Evolutionary conservation across 2,329 filamentous ascomycete species (phyloP).

Genomic region (Exophiala sp.): DNA sequence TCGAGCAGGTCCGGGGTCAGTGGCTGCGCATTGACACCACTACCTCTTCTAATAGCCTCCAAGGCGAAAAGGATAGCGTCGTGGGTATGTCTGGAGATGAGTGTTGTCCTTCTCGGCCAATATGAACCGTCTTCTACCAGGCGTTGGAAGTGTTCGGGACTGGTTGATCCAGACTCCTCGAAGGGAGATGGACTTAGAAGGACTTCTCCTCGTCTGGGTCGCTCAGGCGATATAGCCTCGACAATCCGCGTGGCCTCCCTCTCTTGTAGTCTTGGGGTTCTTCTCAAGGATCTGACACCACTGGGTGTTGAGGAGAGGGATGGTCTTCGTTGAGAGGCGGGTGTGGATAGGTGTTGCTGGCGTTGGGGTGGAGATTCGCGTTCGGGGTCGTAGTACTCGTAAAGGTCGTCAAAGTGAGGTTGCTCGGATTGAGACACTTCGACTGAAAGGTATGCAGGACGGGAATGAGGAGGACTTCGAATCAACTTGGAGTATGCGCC

Average conservation of each 20-base stretch:
- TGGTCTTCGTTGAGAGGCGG: slow-evolving; percentile 13
- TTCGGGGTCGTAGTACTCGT: slow-evolving; percentile 51
- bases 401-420: slow-evolving; percentile 48
- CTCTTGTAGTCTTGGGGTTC: slow-evolving; percentile 51
- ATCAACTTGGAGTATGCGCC: slow-evolving; percentile 21
- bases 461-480: slow-evolving; percentile 10
- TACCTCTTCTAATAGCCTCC: slow-evolving; percentile 66
- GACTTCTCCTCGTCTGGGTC: slow-evolving; percentile 34
- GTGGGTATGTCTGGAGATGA: slow-evolving; percentile 78
- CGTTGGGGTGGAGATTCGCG: slow-evolving; percentile 23
- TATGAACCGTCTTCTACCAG: slow-evolving; percentile 44
- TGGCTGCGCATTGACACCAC: slow-evolving; percentile 51
- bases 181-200: slow-evolving; percentile 29
- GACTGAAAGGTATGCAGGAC: slow-evolving; percentile 22
- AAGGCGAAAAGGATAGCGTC: slow-evolving; percentile 89
- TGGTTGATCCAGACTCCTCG: slow-evolving; percentile 27
- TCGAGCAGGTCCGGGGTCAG: slow-evolving; percentile 83
- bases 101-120: slow-evolving; percentile 50
- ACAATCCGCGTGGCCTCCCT: slow-evolving; percentile 29
- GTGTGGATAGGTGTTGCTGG: slow-evolving; percentile 26
- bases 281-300: slow-evolving; percentile 51
- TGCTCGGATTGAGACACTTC: slow-evolving; percentile 36
- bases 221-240: slow-evolving; percentile 23
- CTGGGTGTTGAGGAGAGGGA: slow-evolving; percentile 51
- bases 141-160: slow-evolving; percentile 34